Evolutionary conservation across 805 yeast genomes (phyloP), one percentile per base, ranked within the genome.

Genomic region (Debaryomyces castellii): DNA sequence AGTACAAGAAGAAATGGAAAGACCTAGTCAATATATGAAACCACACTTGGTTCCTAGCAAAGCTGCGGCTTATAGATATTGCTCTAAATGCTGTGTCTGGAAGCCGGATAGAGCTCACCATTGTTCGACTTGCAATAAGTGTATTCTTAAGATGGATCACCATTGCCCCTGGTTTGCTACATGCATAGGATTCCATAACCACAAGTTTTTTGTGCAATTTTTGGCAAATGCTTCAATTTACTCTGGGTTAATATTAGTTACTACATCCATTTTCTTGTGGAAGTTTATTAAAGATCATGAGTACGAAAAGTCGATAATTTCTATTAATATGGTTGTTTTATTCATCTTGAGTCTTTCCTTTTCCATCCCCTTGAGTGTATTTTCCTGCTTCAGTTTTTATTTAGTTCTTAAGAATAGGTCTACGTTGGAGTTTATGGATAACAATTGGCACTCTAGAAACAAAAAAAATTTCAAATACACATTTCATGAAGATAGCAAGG

Each of bases 151-250:
- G 37, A 80, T 80, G 84, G 84, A 80, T 60, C 85, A 80, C 52
- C 82, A 80, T 58, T 80, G 85, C 51, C 97, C 97, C 0, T 92
- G 98, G 98, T 89, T 90, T 63, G 84, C 96, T 1, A 73, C 81
- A 4, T 91, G 97, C 63, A 79, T 92, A 47, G 98, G 98, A 0
- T 85, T 80, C 64, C 68, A 69, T 23, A 92, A 92, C 64, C 90
- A 87, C 52, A 87, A 89, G 65, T 80, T 72, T 60, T 92, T 91
- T 58, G 62, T 89, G 22, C 96, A 89, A 60, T 86, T 87, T 58
- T 63, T 90, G 43, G 38, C 74, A 5, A 83, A 83, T 56, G 69
- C 80, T 2, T 66, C 81, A 2, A 22, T 76, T 0, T 83, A 78
- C 55, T 62, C 84, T 1, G 47, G 64, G 1, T 45, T 75, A 9